Percentiles rank a stretch among this genome's conserved stretches.
These are phyloP conservation scores for Aspergillus candidus DNA, from an alignment of 2,329 filamentous ascomycete species.

Conservation along the genomic window DNA sequence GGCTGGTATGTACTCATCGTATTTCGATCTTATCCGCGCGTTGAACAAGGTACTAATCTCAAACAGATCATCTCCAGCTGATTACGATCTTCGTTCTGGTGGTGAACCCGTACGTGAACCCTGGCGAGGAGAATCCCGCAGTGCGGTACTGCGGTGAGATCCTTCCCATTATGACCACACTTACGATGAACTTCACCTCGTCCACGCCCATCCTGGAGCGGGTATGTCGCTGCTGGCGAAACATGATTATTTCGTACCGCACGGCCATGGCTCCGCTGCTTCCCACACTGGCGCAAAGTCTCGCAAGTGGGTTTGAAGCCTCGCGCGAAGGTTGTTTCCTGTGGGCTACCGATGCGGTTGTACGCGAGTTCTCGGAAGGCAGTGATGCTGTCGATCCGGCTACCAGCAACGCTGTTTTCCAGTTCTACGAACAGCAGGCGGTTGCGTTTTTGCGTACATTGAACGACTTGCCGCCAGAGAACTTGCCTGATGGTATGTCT, in stretches of 20 bases:
- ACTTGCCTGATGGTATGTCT: constrained; percentile 61
- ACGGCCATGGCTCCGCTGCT: constrained; percentile 81
- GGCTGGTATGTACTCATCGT: constrained; percentile 53
- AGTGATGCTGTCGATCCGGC: constrained; percentile 73
- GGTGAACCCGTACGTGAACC: constrained; percentile 67
- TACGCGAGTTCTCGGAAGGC: constrained; percentile 91
- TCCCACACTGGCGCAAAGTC: constrained; percentile 77
- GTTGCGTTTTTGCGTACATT: constrained; percentile 83
- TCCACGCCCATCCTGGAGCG: constrained; percentile 88
- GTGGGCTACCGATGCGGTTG: constrained; percentile 94
- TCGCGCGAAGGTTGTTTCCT: constrained; percentile 94
- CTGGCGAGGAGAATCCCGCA: constrained; percentile 72
- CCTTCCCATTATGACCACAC: constrained; percentile 77
- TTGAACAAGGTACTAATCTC: constrained; percentile 8
- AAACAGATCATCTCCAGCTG: constrained; percentile 75
- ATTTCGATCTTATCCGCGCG: neutral
- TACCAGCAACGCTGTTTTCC: constrained; percentile 84
- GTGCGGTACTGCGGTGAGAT: constrained; percentile 96
- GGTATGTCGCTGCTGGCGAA: constrained; percentile 90
- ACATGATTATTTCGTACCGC: constrained; percentile 94
- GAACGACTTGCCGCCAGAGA: constrained; percentile 71
- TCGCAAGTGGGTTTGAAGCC: constrained; percentile 74
- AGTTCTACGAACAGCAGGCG: constrained; percentile 90
- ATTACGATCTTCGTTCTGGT: constrained; percentile 84
- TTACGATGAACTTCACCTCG: constrained; percentile 78